Base-by-base conservation (phyloP, 2,329 filamentous ascomycete genomes). In the Ascochyta koolunga region DNA sequence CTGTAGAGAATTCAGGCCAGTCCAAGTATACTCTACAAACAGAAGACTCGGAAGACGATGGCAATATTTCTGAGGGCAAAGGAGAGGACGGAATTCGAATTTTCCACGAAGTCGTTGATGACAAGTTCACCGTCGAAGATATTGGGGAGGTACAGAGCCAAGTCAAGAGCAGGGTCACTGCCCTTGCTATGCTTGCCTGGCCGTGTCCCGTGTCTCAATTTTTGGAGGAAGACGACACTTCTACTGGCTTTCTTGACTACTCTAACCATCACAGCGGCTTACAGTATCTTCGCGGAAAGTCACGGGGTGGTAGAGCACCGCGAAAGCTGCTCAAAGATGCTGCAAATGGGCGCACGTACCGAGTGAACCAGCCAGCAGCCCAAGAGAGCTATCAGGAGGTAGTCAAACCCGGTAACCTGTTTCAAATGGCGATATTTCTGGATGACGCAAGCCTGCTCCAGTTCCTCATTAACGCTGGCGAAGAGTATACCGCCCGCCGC, bases 91-190 rank as follows among this genome's bases (percentile, higher is more conserved):
- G 69, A 33, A 48, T 77, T 5, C 71, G 71, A n/a, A 65, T 76
- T 6, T 70, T 72, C 21, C 66, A 80, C 15, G 82, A 87, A 54
- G 78, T 86, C 35, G 76, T 91, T 24, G 83, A 88, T 60, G 83
- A 88, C 11, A 79, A 82, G 31, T 90, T 89, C 69, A 95, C 90
- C 0, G 83, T 93, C 46, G 89, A 95, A 15, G 86, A 91, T 61
- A 81, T 95, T 52, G 89, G 89, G 0, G 83, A 90, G 59, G 79
- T 89, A 4, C 84, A 84, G 0, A 86, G 83, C 66, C 81, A 88
- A 50, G 88, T 91, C 54, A 86, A 89, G 67, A 89, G 88, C 51
- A 75, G 79, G 15, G 74, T 82, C 8, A 80, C 79, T 31, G 87
- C 90, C 2, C 67, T 83, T 1, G 59, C 71, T 0, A 70, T 89